Base-by-base conservation (phyloP, 345 rosid species). In the Brassica cretica region DNA sequence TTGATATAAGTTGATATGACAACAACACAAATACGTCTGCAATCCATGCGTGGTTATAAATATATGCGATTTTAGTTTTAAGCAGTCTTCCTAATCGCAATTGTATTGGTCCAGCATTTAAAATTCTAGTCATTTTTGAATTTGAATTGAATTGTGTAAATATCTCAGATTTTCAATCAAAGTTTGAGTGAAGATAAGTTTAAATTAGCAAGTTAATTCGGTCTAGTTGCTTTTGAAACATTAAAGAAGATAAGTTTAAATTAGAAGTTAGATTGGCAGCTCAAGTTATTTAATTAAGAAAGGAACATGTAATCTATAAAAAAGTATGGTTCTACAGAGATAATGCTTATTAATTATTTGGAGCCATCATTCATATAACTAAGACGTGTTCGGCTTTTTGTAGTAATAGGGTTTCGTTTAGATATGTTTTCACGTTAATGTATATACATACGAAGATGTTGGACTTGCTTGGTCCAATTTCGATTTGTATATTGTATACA, bases 371-470 rank as follows among this genome's bases (percentile, higher is more conserved):
- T 37, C 46, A 39, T 39, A 58, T 68, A 78, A 71, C 53, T 29
- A 72, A 58, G 81, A 78, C 81, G 81, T 78, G 68, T 72, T 72
- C 58, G 81, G 68, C 55, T 72, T 77, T 66, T 78, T 66, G 16
- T 65, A 29, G 27, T 72, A 44, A 41, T 18, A 72, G 44, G 62
- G 67, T 14, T 41, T 78, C 72, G 12, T 65, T 19, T 55, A 39
- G 49, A 19, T 6, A 55, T 77, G 67, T 16, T 56, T 77, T 56
- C 37, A 29, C 51, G 71, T 64, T 71, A 37, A 24, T 11, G 21
- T 11, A 9, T 37, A 16, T 46, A 63, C 29, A 37, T 56, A 30
- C 33, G 56, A 37, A 62, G 72, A 71, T 72, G 72, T 44, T 66
- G 81, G 81, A 72, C 73, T 66, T 72, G 76, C 41, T 78, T 66